Base-by-base conservation (phyloP, 2,329 filamentous ascomycete genomes). In the Corniculantispora saksenae region DNA sequence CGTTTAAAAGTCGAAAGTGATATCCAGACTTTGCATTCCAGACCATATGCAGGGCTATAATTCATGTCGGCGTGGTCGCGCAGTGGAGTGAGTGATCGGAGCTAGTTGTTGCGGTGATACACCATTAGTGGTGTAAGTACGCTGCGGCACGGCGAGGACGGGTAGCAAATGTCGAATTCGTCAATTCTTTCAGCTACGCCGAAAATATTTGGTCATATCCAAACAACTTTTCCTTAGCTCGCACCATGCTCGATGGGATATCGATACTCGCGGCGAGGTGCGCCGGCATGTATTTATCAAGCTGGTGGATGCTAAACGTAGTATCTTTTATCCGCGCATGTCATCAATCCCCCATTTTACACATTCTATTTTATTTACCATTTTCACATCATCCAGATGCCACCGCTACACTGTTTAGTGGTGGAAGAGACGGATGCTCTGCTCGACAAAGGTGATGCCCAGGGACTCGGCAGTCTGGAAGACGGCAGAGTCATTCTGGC, bases 381-480 rank as follows among this genome's bases (percentile, higher is more conserved):
- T 19, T 29, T 29, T 29, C 48, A 29, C 25, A 3, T 13, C 48
- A 50, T 27, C 27, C 13, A 12, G 8, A 43, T 7, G 17, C 12
- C 12, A 19, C 38, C 4, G 10, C 4, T 43, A 13, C 38, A 43
- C 12, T 19, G 38, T 6, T 21, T 90, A 98, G 81, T 98, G 94
- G 80, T 97, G 94, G 89, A 98, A 98, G 69, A 98, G 85, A 72
- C 95, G 89, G 66, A 91, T 90, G 76, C 91, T 93, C 84, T 99
- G 95, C 85, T 99, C 93, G 45, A 98, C 91, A 80, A 98, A 97
- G 53, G 91, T 93, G 73, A 98, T 97, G 63, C 90, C 91, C 69
- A 97, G 83, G 82, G 94, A 93, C 83, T 97, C 93, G 6, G 94
- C 93, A 13, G 94, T 96, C 76, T 93, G 90, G 72, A 97, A 92